Evolutionary conservation across 352 stramenopile species (phyloP).

Genomic region (Phytophthora colocasiae): DNA sequence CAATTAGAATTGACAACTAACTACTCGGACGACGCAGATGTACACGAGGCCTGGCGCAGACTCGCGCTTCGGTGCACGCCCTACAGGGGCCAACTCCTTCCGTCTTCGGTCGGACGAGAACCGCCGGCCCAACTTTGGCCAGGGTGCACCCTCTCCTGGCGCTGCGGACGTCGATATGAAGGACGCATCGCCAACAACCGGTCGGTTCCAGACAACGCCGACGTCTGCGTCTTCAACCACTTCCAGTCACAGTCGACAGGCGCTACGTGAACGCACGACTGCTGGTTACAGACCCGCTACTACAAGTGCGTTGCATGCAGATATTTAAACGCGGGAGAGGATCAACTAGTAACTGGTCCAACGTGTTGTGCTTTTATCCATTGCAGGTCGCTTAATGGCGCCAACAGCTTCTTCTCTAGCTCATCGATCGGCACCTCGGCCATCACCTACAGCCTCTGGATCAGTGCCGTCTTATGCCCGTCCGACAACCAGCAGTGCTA

Average conservation of each 20-base stretch:
- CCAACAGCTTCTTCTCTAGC: slow-evolving; percentile 40
- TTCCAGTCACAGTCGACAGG: slow-evolving; percentile 16
- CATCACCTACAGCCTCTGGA: slow-evolving; percentile 5
- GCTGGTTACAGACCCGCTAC: slow-evolving; percentile 20
- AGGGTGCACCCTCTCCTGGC: slow-evolving; percentile 4
- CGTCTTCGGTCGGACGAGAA: slow-evolving; percentile 43
- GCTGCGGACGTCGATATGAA: slow-evolving; percentile 47
- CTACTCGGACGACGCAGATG: slow-evolving; percentile 16
- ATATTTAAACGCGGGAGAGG: slow-evolving; percentile 1
- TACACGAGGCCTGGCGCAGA: slow-evolving; percentile 19
- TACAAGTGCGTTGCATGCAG: slow-evolving; percentile 27
- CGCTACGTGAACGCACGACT: slow-evolving; percentile 23
- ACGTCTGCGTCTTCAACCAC: slow-evolving; percentile 14
- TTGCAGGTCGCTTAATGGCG: slow-evolving; percentile 34
- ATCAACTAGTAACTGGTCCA: slow-evolving; percentile 11
- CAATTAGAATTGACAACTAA: slow-evolving; percentile 16
- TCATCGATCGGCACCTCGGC: slow-evolving; percentile 23
- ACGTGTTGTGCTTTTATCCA: slow-evolving; percentile 11
- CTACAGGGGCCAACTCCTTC: slow-evolving; percentile 31
- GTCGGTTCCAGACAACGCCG: slow-evolving; percentile 21
- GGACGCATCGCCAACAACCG: slow-evolving; percentile 27
- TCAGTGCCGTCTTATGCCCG: slow-evolving; percentile 37
- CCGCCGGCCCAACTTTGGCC: slow-evolving; percentile 38
- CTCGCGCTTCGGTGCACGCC: slow-evolving; percentile 23
- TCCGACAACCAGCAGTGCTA: slow-evolving; percentile 38